Percentiles rank a stretch among this genome's conserved stretches.
Conservation (phyloP, 371 early-diverging fungal species). For the Actinomortierella wolfii region DNA sequence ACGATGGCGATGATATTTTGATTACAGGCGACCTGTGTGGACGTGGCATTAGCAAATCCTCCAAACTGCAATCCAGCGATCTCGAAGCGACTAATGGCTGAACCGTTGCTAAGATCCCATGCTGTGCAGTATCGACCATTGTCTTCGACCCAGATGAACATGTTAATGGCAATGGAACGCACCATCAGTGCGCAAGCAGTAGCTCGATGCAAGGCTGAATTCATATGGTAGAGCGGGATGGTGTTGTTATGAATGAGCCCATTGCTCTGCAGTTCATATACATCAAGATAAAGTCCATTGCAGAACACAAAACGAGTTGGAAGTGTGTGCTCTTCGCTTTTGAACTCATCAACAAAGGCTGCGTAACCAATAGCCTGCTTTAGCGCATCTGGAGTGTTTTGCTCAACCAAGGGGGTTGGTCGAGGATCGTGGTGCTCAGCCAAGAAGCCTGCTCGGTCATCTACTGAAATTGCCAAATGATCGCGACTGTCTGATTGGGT, state of each 20-base stretch:
- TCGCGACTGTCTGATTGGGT: too few species aligned
- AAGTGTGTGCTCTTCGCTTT: slow-evolving; percentile 18
- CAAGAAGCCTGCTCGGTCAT: not conserved
- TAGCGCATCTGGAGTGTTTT: too few species aligned
- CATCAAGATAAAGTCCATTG: slow-evolving; percentile 37
- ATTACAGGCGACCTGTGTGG: slow-evolving; percentile 38
- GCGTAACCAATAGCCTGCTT: slow-evolving; percentile 53
- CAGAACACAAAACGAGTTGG: slow-evolving; percentile 23
- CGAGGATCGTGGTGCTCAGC: too few species aligned
- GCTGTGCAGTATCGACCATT: slow-evolving; percentile 38
- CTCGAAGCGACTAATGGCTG: slow-evolving; percentile 40
- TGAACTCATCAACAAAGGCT: slow-evolving; percentile 60
- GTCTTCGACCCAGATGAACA: slow-evolving; percentile 46
- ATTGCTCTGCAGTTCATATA: slow-evolving; percentile 7
- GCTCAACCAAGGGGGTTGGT: too few species aligned
- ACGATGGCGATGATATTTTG: slow-evolving; percentile 43
- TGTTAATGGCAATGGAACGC: slow-evolving; percentile 34
- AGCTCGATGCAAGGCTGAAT: slow-evolving; percentile 32
- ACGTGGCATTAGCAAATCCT: slow-evolving; percentile 31
- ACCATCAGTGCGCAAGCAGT: slow-evolving; percentile 46
- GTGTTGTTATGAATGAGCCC: slow-evolving; percentile 7
- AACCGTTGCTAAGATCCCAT: slow-evolving; percentile 39
- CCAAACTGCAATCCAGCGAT: slow-evolving; percentile 31
- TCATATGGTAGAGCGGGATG: slow-evolving; percentile 24
- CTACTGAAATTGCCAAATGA: too few species aligned